Conservation (phyloP, 768 basidiomycete species). For the Pleurotus eryngii region DNA sequence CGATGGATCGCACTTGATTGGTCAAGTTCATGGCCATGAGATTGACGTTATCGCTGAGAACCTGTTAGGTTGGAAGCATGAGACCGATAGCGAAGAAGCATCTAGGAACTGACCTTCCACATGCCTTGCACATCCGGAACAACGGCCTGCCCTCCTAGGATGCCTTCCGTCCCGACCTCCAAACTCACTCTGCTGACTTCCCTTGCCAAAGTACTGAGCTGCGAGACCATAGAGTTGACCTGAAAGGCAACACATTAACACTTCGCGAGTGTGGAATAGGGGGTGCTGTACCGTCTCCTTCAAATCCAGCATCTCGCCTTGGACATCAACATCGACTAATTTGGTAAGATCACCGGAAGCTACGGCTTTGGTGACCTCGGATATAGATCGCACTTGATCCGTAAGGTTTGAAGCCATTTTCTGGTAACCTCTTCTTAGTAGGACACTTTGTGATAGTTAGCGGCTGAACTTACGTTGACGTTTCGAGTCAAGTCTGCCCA, state of each 20-base stretch:
- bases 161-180: constrained; percentile 84
- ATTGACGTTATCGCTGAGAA: constrained; percentile 77
- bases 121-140: constrained; percentile 91
- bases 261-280: not conserved
- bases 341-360: constrained; percentile 82
- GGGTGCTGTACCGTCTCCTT: constrained; percentile 58
- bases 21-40: constrained; percentile 88
- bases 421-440: constrained; percentile 27
- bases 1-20: constrained; percentile 80
- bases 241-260: not conserved
- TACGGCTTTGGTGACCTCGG: constrained; percentile 86
- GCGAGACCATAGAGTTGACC: constrained; percentile 66
- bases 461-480: constrained; percentile 65
- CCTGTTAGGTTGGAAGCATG: constrained; percentile 21
- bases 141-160: constrained; percentile 87
- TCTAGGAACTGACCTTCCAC: constrained; percentile 64
- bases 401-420: constrained; percentile 88
- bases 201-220: constrained; percentile 51
- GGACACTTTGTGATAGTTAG: not conserved
- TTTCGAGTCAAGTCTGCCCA: constrained; percentile 91
- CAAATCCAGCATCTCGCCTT: constrained; percentile 89
- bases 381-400: constrained; percentile 87
- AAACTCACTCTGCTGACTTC: constrained; percentile 72
- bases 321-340: constrained; percentile 87
- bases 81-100: not conserved